Evolutionary conservation across 768 basidiomycete genomes (phyloP).

Genomic region (Flagelloscypha sp.): DNA sequence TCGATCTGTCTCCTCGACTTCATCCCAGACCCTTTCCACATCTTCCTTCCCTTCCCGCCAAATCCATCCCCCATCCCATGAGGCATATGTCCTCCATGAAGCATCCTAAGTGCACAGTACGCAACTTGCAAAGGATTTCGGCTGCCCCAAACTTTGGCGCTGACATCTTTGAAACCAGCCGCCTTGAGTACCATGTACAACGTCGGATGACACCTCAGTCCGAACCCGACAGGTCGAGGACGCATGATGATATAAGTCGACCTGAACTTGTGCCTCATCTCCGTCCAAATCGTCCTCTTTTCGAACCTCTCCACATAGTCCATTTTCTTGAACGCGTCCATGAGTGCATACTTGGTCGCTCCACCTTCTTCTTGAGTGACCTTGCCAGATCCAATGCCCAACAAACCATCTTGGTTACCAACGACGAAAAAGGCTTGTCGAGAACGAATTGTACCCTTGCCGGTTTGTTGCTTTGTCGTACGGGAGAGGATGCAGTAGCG

Average conservation of each 20-base stretch:
- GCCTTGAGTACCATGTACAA: constrained; percentile 87
- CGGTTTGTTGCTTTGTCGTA: constrained; percentile 80
- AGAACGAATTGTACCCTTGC: constrained; percentile 81
- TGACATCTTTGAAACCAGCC: constrained; percentile 91
- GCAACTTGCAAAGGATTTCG: constrained; percentile 80
- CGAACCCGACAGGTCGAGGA: constrained; percentile 84
- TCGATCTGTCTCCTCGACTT: constrained; percentile 47
- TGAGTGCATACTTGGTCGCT: constrained; percentile 45
- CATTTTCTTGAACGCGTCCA: constrained; percentile 76
- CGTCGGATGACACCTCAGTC: constrained; percentile 80
- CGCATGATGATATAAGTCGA: constrained; percentile 74
- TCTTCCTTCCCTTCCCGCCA: constrained; percentile 60
- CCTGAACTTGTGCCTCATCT: constrained; percentile 79
- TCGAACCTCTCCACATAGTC: constrained; percentile 95
- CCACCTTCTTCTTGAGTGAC: constrained; percentile 52
- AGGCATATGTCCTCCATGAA: constrained; percentile 80
- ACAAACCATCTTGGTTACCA: constrained; percentile 76
- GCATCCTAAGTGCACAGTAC: constrained; percentile 74
- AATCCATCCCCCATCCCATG: constrained; percentile 76
- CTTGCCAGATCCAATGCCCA: constrained; percentile 80
- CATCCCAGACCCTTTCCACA: constrained; percentile 73
- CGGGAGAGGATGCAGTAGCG: constrained; percentile 39
- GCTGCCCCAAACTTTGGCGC: constrained; percentile 93
- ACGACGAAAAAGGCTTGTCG: constrained; percentile 59
- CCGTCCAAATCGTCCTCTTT: constrained; percentile 89